Evolutionary conservation across 2,329 filamentous ascomycete species (phyloP).

Genomic region (Paramyrothecium sp.): DNA sequence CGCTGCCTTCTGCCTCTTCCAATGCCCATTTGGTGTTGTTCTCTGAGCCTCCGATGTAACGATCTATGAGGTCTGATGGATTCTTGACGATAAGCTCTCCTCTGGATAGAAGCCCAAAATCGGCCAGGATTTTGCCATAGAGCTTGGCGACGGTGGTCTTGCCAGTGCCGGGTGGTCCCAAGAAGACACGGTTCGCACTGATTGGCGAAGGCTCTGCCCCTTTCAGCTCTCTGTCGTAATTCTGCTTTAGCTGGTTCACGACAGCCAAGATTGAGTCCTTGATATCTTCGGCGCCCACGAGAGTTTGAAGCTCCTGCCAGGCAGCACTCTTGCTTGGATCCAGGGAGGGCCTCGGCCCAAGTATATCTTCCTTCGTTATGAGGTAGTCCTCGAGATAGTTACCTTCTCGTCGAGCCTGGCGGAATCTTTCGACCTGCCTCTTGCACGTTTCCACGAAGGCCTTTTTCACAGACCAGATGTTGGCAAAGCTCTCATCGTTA

Average conservation of each 20-base stretch:
- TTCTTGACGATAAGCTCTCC: slow-evolving; percentile 65
- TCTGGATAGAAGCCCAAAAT: slow-evolving; percentile 57
- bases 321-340: slow-evolving; percentile 50
- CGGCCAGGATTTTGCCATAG: slow-evolving; percentile 65
- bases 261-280: slow-evolving; percentile 48
- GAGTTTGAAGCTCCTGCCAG: slow-evolving; percentile 55
- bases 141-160: slow-evolving; percentile 73
- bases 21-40: slow-evolving; percentile 69
- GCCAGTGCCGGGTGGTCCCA: slow-evolving; percentile 70
- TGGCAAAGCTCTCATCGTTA: slow-evolving; percentile 66
- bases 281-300: slow-evolving; percentile 60
- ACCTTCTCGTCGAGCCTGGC: slow-evolving; percentile 25
- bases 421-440: slow-evolving; percentile 58
- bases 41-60: slow-evolving; percentile 64
- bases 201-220: slow-evolving; percentile 58
- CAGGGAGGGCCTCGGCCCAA: slow-evolving; percentile 62
- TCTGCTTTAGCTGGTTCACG: slow-evolving; percentile 54
- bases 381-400: slow-evolving; percentile 22
- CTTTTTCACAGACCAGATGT: slow-evolving; percentile 67
- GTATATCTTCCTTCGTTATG: slow-evolving; percentile 62
- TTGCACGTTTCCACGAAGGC: slow-evolving; percentile 41
- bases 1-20: slow-evolving; percentile 63
- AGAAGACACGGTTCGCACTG: slow-evolving; percentile 66
- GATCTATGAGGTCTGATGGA: slow-evolving; percentile 69
- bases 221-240: slow-evolving; percentile 62